Percentiles rank a stretch among this genome's conserved stretches.
Evolutionary conservation across 805 yeast genomes (phyloP).

Genomic region (Candida multigemmis): DNA sequence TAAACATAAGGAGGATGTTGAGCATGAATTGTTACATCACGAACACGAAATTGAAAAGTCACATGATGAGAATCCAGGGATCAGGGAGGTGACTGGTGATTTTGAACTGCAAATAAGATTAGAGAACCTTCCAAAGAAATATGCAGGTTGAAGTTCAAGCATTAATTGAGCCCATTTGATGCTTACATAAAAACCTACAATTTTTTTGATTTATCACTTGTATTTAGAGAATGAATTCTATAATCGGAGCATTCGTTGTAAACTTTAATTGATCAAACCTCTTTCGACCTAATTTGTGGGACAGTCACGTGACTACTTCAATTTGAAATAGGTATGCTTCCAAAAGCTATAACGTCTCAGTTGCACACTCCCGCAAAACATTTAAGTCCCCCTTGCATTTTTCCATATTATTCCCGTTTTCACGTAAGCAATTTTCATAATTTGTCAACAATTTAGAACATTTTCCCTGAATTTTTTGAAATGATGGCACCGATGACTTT

Average conservation of each 20-base stretch:
- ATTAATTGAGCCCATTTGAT: too few relatives aligned
- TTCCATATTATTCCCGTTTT: constrained; percentile 32
- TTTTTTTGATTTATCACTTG: too few relatives aligned
- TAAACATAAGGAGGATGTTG: constrained; percentile 83
- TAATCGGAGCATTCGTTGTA: too few relatives aligned
- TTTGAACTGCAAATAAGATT: constrained; percentile 19
- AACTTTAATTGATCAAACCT: too few relatives aligned
- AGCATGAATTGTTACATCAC: constrained; percentile 78
- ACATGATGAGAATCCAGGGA: constrained; percentile 20
- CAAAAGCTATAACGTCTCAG: constrained; percentile 25
- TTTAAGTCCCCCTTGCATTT: constrained; percentile 47
- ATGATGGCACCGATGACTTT: constrained; percentile 55
- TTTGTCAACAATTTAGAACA: constrained; percentile 51
- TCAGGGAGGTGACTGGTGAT: constrained; percentile 19
- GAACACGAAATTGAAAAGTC: constrained; percentile 72
- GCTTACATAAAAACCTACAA: too few relatives aligned
- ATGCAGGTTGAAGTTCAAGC: constrained; percentile 7
- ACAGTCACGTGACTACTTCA: too few relatives aligned
- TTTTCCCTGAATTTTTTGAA: constrained; percentile 54
- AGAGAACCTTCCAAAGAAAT: constrained; percentile 24
- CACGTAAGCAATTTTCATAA: constrained; percentile 58
- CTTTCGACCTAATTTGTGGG: too few relatives aligned
- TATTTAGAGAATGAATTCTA: too few relatives aligned
- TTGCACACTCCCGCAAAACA: constrained; percentile 59
- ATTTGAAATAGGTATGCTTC: too few relatives aligned